These are phyloP conservation scores for Phytopythium cucurbitacearum DNA, from an alignment of 352 stramenopile species.

Conservation along the genomic window DNA sequence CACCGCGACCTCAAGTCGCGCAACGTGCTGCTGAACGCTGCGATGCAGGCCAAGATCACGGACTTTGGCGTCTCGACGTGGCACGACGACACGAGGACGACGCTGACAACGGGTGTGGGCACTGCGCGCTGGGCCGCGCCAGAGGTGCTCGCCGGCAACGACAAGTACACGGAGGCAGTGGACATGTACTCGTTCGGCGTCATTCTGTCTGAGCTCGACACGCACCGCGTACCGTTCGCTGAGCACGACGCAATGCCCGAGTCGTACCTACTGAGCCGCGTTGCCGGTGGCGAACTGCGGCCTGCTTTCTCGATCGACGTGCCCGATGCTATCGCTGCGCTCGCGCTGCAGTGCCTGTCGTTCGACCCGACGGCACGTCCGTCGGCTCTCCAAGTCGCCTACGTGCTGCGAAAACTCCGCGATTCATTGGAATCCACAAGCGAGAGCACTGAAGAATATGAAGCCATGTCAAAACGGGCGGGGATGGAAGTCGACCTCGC, in stretches of 20 bases:
- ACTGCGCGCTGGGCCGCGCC: slow-evolving; percentile 49
- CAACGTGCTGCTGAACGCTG: slow-evolving; percentile 9
- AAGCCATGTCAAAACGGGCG: too few relatives aligned
- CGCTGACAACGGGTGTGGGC: slow-evolving; percentile 21
- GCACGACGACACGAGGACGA: slow-evolving; percentile 6
- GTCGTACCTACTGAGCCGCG: slow-evolving; percentile 21
- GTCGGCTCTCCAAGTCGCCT: slow-evolving; percentile 24
- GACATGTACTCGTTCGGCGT: slow-evolving; percentile 50
- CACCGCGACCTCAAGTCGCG: slow-evolving; percentile 17
- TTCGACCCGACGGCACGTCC: slow-evolving; percentile 19
- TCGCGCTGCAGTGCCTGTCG: slow-evolving; percentile 21
- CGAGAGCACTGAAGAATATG: too few relatives aligned
- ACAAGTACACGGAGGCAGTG: slow-evolving; percentile 29
- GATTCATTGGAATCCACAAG: too few relatives aligned
- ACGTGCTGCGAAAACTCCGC: slow-evolving; percentile 11
- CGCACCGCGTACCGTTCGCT: slow-evolving; percentile 29
- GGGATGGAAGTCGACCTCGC: too few relatives aligned
- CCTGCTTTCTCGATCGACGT: slow-evolving; percentile 14
- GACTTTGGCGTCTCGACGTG: slow-evolving; percentile 13
- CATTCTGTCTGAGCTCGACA: slow-evolving; percentile 47
- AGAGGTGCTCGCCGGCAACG: slow-evolving; percentile 43
- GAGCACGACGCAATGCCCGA: slow-evolving; percentile 16
- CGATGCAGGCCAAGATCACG: slow-evolving; percentile 2
- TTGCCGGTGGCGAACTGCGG: slow-evolving; percentile 18
- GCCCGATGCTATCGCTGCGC: slow-evolving; percentile 10